These are phyloP conservation scores for Boletus sp. DNA, from an alignment of 1,284 basidiomycete species.

Conservation along the genomic window DNA sequence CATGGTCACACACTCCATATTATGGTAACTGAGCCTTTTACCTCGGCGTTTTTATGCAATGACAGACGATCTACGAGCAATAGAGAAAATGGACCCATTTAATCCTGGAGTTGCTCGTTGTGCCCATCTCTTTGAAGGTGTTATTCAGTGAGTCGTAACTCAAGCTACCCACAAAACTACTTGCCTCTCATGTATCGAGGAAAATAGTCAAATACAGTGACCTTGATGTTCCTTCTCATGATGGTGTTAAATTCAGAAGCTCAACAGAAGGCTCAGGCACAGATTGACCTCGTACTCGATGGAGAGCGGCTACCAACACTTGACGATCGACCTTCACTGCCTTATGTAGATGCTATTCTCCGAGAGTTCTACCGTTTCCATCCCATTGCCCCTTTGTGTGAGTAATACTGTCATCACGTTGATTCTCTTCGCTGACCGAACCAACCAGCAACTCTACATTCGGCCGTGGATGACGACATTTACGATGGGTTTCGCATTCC, in stretches of 20 bases:
- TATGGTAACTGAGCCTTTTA: no score
- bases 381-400: not conserved
- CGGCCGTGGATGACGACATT: not conserved
- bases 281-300: not conserved
- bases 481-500: not conserved
- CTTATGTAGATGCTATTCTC: constrained; percentile 3
- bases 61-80: no score
- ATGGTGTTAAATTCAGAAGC: not conserved
- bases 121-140: no score
- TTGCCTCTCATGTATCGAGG: no score
- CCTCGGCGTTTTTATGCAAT: no score
- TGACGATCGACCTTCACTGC: constrained; percentile 1
- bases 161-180: no score
- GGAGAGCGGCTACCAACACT: not conserved
- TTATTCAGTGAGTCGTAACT: no score
- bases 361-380: not conserved
- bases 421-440: not conserved
- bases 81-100: no score
- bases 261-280: constrained; percentile 1
- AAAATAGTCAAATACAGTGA: no score
- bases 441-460: not conserved
- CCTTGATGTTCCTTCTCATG: not conserved
- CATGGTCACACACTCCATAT: no score
- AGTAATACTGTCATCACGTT: not conserved
- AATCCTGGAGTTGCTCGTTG: no score